A percentile compares a stretch with the other conserved stretches of the same genome.
These are phyloP conservation scores for Hamigera avellanea DNA, from an alignment of 495 filamentous ascomycete genomes.

Conservation along the genomic window DNA sequence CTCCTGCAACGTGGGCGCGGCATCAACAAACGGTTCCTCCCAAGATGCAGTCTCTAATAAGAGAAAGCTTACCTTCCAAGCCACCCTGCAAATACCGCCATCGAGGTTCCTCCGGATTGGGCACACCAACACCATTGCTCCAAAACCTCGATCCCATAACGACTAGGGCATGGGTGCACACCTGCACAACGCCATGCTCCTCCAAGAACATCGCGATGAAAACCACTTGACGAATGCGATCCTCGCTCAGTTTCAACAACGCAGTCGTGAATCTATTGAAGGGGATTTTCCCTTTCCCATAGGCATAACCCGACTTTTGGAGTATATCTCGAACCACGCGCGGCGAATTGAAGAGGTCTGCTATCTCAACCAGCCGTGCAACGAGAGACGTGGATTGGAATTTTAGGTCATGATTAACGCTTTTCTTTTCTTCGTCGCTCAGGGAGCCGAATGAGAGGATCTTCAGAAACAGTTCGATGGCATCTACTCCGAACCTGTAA, in stretches of 20 bases:
- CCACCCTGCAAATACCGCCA: conserved; percentile 69
- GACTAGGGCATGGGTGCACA: conserved; percentile 43
- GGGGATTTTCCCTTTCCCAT: conserved; percentile 17
- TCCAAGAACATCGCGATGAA: conserved; percentile 22
- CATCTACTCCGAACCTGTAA: conserved; percentile 19
- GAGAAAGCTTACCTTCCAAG: conserved; percentile 50
- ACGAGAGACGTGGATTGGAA: conserved; percentile 18
- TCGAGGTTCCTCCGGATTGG: conserved; percentile 23
- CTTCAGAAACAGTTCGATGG: conserved; percentile 27
- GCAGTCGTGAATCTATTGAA: conserved; percentile 14
- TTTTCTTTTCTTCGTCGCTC: conserved; percentile 7
- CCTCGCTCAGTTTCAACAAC: conserved; percentile 25
- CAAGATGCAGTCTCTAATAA: background rate
- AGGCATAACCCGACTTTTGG: conserved; percentile 12
- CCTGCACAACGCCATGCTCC: conserved; percentile 13
- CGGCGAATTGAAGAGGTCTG: conserved; percentile 27
- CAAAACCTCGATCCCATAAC: conserved; percentile 54
- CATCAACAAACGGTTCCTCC: conserved; percentile 4
- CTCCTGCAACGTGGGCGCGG: conserved; percentile 34
- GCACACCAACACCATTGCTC: conserved; percentile 25
- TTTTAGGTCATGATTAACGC: conserved; percentile 16
- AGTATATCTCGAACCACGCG: conserved; percentile 10
- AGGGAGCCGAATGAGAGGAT: conserved; percentile 20
- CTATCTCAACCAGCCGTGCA: conserved; percentile 22
- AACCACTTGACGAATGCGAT: conserved; percentile 28